These are phyloP conservation scores for Aspergillus sclerotiicarbonarius DNA, from an alignment of 495 filamentous ascomycete species.

Conservation along the genomic window DNA sequence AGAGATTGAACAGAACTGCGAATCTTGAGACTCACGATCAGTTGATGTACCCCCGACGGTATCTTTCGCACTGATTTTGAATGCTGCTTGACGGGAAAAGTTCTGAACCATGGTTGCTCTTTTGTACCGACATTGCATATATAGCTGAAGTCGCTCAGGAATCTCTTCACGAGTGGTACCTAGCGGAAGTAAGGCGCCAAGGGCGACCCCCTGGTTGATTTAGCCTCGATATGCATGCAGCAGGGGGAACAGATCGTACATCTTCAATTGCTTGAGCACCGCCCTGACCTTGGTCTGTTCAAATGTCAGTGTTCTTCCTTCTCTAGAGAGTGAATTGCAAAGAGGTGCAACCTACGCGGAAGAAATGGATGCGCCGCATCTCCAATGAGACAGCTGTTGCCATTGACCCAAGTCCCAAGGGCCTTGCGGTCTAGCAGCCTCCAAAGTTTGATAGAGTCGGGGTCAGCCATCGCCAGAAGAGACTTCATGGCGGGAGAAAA, in stretches of 20 bases:
- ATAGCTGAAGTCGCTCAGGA: neutral
- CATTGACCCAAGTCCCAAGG: constrained; percentile 43
- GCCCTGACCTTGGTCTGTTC: constrained; percentile 4
- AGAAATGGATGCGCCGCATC: constrained; percentile 58
- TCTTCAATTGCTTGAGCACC: constrained; percentile 9
- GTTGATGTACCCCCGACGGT: neutral
- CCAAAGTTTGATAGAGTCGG: constrained; percentile 46
- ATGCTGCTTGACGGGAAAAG: neutral
- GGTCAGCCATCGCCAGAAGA: constrained; percentile 38
- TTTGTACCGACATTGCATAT: constrained; percentile 4
- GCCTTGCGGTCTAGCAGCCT: constrained; percentile 50
- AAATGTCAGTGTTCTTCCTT: neutral
- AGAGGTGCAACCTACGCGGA: constrained; percentile 17
- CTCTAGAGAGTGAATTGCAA: neutral
- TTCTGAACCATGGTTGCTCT: constrained; percentile 1
- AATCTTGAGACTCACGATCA: neutral
- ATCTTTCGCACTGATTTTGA: constrained; percentile 2
- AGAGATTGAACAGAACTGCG: neutral
- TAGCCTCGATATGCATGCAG: neutral
- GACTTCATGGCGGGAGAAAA: constrained; percentile 39
- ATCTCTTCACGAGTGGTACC: neutral
- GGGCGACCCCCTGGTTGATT: neutral
- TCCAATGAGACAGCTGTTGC: constrained; percentile 45
- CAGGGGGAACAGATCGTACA: neutral
- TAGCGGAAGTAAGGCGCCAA: constrained; percentile 2